A percentile compares a stretch with the other conserved stretches of the same genome.
Conservation (phyloP, 768 basidiomycete species). For the Suillus brevipes region DNA sequence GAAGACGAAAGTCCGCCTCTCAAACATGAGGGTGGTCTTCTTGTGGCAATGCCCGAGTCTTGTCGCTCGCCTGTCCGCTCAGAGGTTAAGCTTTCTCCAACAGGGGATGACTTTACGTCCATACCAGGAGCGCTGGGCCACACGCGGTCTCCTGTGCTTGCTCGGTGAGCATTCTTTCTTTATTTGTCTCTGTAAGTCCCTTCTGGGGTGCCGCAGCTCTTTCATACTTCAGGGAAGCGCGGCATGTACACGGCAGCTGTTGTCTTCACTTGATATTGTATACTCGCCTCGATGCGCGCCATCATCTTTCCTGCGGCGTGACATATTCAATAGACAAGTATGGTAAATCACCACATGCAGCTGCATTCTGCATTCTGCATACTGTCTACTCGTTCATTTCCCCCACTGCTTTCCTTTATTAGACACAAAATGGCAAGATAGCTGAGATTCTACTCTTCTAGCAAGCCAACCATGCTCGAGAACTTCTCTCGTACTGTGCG, state of each 20-base stretch:
- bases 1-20: conserved; percentile 26
- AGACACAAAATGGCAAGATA: not conserved
- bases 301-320: conserved; percentile 3
- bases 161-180: conserved; percentile 24
- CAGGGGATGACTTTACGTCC: conserved; percentile 10
- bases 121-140: conserved; percentile 20
- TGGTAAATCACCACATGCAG: conserved; percentile 20
- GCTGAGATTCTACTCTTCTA: conserved; percentile 26
- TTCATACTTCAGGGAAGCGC: not conserved
- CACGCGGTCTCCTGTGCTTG: conserved; percentile 33
- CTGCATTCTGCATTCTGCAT: not conserved
- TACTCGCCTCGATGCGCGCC: conserved; percentile 1
- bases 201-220: not conserved
- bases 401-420: not conserved
- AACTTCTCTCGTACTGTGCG: conserved; percentile 55
- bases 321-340: conserved; percentile 16
- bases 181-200: not conserved
- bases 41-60: conserved; percentile 16
- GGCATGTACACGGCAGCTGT: not conserved
- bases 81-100: conserved; percentile 15
- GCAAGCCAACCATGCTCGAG: conserved; percentile 53
- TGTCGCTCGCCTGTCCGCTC: conserved; percentile 16
- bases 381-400: not conserved
- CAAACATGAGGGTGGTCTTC: conserved; percentile 29
- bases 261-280: not conserved